phyloP scores from a whole-genome alignment of 257 asterid species.

The Haberlea rhodopensis region DNA sequence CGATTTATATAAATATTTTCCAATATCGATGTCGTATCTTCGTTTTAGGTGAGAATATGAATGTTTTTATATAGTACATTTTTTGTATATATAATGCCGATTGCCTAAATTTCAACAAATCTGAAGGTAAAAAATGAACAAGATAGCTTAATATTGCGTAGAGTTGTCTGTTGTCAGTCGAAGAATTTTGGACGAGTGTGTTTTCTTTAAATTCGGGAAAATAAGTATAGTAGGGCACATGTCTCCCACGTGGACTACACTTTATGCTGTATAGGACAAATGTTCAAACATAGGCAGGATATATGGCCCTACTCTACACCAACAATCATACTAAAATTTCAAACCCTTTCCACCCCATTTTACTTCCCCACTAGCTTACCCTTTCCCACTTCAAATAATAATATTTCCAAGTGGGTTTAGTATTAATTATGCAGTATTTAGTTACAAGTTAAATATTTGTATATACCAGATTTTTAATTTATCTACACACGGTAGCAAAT shows the following conservation, averaged over 20 bases:
- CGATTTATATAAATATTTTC: too few species aligned
- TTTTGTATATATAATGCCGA: constrained; percentile 11
- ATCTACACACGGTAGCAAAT: too few species aligned
- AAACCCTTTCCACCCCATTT: constrained; percentile 15
- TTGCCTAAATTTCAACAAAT: background rate
- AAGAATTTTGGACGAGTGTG: constrained; percentile 39
- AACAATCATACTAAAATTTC: constrained; percentile 13
- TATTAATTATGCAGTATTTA: too few species aligned
- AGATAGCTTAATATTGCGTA: constrained; percentile 7
- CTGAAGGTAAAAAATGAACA: background rate
- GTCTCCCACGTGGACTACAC: constrained; percentile 50
- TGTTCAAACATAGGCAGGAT: constrained; percentile 17
- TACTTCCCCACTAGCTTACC: constrained; percentile 14
- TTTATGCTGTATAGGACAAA: constrained; percentile 33
- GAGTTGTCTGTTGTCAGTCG: constrained; percentile 26
- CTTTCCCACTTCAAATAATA: background rate
- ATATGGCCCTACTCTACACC: constrained; percentile 20
- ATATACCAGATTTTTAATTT: too few species aligned
- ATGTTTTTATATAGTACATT: constrained; percentile 14
- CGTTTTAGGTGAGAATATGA: too few species aligned
- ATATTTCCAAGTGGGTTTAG: too few species aligned
- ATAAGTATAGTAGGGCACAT: constrained; percentile 50
- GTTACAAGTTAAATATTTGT: too few species aligned
- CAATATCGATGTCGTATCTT: too few species aligned
- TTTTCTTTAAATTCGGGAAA: constrained; percentile 33